Conservation (phyloP, 1,284 basidiomycete species). For the Cutaneotrichosporon sp. region DNA sequence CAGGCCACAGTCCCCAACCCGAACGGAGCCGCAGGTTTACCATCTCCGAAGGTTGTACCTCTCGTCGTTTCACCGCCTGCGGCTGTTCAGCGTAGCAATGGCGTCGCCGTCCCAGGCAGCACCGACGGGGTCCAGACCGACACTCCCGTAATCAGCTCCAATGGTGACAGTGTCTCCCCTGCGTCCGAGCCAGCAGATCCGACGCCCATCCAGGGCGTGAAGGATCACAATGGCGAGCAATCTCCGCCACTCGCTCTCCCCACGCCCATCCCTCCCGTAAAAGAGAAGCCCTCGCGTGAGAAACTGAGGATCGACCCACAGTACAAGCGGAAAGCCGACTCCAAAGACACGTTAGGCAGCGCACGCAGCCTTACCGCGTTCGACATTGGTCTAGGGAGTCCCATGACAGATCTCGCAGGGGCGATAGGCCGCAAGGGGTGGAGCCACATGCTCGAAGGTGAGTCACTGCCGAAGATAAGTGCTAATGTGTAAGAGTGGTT, state of each 20-base stretch:
- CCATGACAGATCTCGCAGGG: slow-evolving; percentile 1
- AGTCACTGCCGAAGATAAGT: slow-evolving; percentile 12
- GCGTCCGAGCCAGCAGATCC: neutral
- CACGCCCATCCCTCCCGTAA: neutral
- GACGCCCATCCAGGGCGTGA: neutral
- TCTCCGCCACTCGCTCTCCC: neutral
- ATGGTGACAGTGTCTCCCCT: neutral
- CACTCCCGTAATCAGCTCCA: neutral
- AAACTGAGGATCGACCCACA: neutral
- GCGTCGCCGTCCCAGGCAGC: neutral
- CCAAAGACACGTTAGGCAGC: neutral
- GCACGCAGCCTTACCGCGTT: neutral
- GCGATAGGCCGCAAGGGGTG: slow-evolving; percentile 31
- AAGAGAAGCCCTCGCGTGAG: neutral
- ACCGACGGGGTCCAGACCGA: neutral
- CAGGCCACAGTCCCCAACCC: neutral
- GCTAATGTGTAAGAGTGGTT: slow-evolving; percentile 42
- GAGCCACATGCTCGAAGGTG: slow-evolving; percentile 50
- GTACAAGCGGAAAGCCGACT: neutral
- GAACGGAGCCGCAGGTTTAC: neutral
- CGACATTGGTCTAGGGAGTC: slow-evolving; percentile 11
- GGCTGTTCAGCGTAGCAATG: neutral
- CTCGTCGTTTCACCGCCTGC: neutral
- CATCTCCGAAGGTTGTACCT: neutral
- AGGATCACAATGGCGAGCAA: neutral